Conservation (phyloP, 352 stramenopile genomes). For the Albugo candida region DNA sequence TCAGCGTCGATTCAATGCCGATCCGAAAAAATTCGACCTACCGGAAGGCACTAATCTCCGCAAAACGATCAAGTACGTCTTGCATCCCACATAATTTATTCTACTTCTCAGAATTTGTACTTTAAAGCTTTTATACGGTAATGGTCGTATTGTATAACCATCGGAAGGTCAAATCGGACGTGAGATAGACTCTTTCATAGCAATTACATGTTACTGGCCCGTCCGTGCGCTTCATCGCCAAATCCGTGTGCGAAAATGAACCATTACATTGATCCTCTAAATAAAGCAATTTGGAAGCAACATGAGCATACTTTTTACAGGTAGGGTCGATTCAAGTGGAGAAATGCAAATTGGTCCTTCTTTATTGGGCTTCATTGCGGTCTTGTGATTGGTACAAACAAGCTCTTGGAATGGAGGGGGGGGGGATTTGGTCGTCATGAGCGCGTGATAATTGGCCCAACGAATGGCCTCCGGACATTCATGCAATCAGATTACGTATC, state of each 20-base stretch:
- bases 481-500: too few relatives aligned
- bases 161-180: slow-evolving; percentile 62
- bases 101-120: background rate
- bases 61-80: background rate
- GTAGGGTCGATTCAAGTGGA: too few relatives aligned
- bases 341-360: too few relatives aligned
- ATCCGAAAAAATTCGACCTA: slow-evolving; percentile 64
- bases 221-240: slow-evolving; percentile 81
- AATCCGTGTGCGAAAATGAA: slow-evolving; percentile 81
- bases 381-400: too few relatives aligned
- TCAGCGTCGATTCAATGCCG: slow-evolving; percentile 43
- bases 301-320: too few relatives aligned
- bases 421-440: too few relatives aligned
- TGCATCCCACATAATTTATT: too few relatives aligned
- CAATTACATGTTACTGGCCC: slow-evolving; percentile 37
- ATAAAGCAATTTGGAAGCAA: too few relatives aligned
- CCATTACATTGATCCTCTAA: slow-evolving; percentile 1
- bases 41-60: slow-evolving; percentile 59
- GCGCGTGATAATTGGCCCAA: too few relatives aligned
- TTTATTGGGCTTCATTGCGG: slow-evolving; percentile 7
- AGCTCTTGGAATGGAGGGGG: too few relatives aligned
- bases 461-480: too few relatives aligned
- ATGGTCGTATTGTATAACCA: slow-evolving; percentile 13
- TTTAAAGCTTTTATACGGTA: background rate
- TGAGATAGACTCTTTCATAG: too few relatives aligned